Percentiles rank a stretch among this genome's conserved stretches.
Evolutionary conservation across 2,329 filamentous ascomycete genomes (phyloP).

Genomic region (Cryphonectria japonica): DNA sequence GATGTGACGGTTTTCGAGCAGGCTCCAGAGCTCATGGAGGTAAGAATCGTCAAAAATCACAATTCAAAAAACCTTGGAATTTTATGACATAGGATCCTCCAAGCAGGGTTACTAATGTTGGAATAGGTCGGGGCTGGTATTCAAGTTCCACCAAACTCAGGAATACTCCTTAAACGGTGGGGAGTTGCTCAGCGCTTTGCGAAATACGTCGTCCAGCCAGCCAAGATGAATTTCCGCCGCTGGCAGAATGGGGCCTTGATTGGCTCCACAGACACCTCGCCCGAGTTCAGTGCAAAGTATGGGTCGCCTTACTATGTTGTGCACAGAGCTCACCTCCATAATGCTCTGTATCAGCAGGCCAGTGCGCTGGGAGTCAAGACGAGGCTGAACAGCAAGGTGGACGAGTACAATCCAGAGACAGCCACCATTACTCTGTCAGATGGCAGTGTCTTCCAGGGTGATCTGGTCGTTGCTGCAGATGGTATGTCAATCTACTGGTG

Average conservation of each 20-base stretch:
- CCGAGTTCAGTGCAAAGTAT: conserved; percentile 39
- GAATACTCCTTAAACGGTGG: conserved; percentile 38
- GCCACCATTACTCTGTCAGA: conserved; percentile 33
- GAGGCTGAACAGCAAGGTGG: conserved; percentile 32
- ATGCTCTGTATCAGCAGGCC: conserved; percentile 35
- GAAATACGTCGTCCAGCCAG: conserved; percentile 37
- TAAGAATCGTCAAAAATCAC: conserved; percentile 27
- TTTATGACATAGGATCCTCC: neutral
- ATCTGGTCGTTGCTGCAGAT: conserved; percentile 44
- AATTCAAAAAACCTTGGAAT: fast-evolving
- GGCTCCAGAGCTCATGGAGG: conserved; percentile 44
- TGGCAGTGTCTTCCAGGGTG: conserved; percentile 34
- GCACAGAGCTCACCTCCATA: conserved; percentile 40
- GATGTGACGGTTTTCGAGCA: conserved; percentile 46
- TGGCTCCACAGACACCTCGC: conserved; percentile 39
- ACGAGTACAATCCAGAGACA: conserved; percentile 31
- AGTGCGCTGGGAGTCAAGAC: conserved; percentile 35
- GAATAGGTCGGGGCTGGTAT: conserved; percentile 43
- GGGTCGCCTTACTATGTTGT: conserved; percentile 38
- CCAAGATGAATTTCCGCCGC: conserved; percentile 40
- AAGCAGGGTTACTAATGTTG: neutral
- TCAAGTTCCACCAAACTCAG: conserved; percentile 44
- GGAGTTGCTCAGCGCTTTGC: conserved; percentile 38
- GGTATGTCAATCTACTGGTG: conserved; percentile 30
- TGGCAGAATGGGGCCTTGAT: conserved; percentile 40